These are phyloP conservation scores for Penicillium diatomitis DNA, from an alignment of 495 filamentous ascomycete species.

Conservation along the genomic window DNA sequence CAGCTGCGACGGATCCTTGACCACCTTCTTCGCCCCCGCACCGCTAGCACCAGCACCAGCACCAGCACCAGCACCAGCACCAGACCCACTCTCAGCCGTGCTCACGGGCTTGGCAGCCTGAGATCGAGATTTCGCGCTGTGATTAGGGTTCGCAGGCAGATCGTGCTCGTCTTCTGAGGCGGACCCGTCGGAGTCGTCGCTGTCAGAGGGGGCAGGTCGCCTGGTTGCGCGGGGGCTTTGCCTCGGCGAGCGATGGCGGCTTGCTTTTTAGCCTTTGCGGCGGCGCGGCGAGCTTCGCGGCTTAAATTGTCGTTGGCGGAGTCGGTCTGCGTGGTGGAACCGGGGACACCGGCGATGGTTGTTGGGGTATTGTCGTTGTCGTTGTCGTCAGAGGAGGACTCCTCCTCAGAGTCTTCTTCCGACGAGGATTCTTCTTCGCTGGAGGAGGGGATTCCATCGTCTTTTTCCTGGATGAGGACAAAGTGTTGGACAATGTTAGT, in stretches of 20 bases:
- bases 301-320: slow-evolving; percentile 42
- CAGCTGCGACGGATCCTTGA: slow-evolving; percentile 42
- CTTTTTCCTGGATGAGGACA: slow-evolving; percentile 32
- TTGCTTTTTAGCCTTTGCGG: slow-evolving; percentile 85
- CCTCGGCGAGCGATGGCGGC: slow-evolving; percentile 70
- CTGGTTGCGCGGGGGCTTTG: slow-evolving; percentile 56
- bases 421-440: slow-evolving; percentile 35
- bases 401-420: slow-evolving; percentile 30
- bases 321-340: slow-evolving; percentile 12
- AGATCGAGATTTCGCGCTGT: slow-evolving; percentile 60
- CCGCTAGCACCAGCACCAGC: no score
- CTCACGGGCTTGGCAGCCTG: slow-evolving; percentile 40
- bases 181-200: slow-evolving; percentile 51
- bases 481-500: neutral
- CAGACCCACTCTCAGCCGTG: no score
- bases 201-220: slow-evolving; percentile 70
- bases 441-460: slow-evolving; percentile 30
- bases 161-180: slow-evolving; percentile 53
- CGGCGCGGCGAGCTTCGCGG: slow-evolving; percentile 79
- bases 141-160: slow-evolving; percentile 84
- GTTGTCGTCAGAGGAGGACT: slow-evolving; percentile 32
- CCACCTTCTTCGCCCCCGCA: slow-evolving; percentile 17
- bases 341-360: slow-evolving; percentile 21
- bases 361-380: slow-evolving; percentile 15
- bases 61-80: no score